These are phyloP conservation scores for Wickerhamiella kazuoi DNA, from an alignment of 805 yeast genomes.

Conservation along the genomic window DNA sequence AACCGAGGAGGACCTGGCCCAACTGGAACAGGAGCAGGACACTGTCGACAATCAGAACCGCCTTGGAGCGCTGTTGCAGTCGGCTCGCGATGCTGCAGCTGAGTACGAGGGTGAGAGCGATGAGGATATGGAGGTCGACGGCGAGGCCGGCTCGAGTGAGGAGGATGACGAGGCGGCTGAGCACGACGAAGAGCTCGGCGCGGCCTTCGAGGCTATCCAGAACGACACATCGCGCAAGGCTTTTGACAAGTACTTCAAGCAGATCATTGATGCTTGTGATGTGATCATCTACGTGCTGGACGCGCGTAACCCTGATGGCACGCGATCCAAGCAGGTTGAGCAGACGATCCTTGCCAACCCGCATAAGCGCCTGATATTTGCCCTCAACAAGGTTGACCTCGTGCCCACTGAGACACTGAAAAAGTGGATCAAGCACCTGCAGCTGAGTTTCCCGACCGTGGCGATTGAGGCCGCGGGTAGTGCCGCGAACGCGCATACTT, in stretches of 20 bases:
- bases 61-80: slow-evolving; percentile 69
- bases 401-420: slow-evolving; percentile 71
- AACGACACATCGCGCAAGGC: slow-evolving; percentile 40
- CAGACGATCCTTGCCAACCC: slow-evolving; percentile 68
- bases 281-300: slow-evolving; percentile 86
- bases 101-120: slow-evolving; percentile 39
- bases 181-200: slow-evolving; percentile 25
- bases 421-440: slow-evolving; percentile 67
- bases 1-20: slow-evolving; percentile 23
- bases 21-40: slow-evolving; percentile 22
- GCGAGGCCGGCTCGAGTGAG: slow-evolving; percentile 28
- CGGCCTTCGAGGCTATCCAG: slow-evolving; percentile 25
- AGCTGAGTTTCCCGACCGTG: slow-evolving; percentile 75
- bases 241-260: slow-evolving; percentile 82
- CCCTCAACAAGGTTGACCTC: slow-evolving; percentile 82
- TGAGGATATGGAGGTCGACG: slow-evolving; percentile 17
- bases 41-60: slow-evolving; percentile 31
- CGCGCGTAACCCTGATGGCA: slow-evolving; percentile 93
- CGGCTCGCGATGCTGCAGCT: slow-evolving; percentile 78
- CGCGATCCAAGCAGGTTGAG: slow-evolving; percentile 83
- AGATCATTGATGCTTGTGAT: slow-evolving; percentile 84
- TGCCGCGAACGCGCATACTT: slow-evolving; percentile 48
- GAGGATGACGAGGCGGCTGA: slow-evolving; percentile 29
- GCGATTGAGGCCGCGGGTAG: slow-evolving; percentile 65
- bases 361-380: slow-evolving; percentile 66